Evolutionary conservation across 345 rosid genomes (phyloP), one percentile per base, ranked within the genome.

Genomic region (Pseudoturritis turrita): DNA sequence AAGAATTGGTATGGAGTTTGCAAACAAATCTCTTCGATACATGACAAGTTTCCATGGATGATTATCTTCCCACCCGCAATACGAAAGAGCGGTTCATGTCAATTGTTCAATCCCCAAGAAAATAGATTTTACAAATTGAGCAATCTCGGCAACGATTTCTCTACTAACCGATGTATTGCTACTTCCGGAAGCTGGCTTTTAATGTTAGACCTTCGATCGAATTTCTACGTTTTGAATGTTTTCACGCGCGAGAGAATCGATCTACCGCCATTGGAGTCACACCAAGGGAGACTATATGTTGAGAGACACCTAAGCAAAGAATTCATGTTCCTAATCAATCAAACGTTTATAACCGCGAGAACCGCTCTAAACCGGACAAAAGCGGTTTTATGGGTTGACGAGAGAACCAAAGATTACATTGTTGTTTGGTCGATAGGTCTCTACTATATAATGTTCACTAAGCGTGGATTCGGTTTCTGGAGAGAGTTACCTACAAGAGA

Each of bases 351-450:
- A 31, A 31, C 23, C 60, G 14, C 40, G 10, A 31, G 7, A 54
- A 15, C 15, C 23, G 60, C 60, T 54, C 12, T 54, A 8, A 55
- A 31, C 9, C 21, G 37, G 41, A 55, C 61, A 17, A 31, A 55
- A 19, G 41, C 61, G 41, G 61, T 55, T 55, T 55, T 55, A 55
- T 55, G 61, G 61, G 61, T 55, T 2, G 61, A 55, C 61, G 41
- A 55, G 41, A 17, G 18, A 55, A 55, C 61, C 41, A 55, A 55
- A 53, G 12, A 36, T 58, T 40, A 40, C 35, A 2, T 23, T 40
- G 21, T 39, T 2, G 47, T 39, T 2, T 59, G 65, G 65, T 59
- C 49, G 33, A 59, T 59, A 59, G 49, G 49, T 59, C 6, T 40
- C 65, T 59, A 6, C 7, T 60, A 23, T 60, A 23, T 40, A 17